Evolutionary conservation across 1,139 yeast species (phyloP), one percentile per base, ranked within the genome.

Genomic region (Protomyces pachydermus): DNA sequence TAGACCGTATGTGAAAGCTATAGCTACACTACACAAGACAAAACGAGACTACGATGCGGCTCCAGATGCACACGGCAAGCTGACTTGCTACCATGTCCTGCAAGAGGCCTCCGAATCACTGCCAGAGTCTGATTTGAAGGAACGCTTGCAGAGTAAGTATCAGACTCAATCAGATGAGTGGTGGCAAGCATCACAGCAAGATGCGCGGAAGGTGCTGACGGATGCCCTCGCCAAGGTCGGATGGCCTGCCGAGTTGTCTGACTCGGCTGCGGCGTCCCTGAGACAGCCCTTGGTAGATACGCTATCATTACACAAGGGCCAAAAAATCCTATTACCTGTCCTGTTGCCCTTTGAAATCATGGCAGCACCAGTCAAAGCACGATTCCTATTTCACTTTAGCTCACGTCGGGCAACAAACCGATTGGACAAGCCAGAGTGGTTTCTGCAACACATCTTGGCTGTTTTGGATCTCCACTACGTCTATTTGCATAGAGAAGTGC

Each of bases 361-460:
- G 37, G 76, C 87, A 0, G 78, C 80, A 52, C 86, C 87, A 8
- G 81, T 88, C 65, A 78, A 78, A 28, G 73, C 82, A 14, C 81
- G 93, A 65, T 88, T 91, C 72, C 79, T 82, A 54, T 91, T 81
- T 74, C 97, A 91, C 74, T 91, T 91, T 74, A 84, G 83, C 65
- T 71, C 76, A 0, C 78, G 79, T 25, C 79, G 78, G 56, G 86
- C 84, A 20, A 87, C 95, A 0, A 87, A 87, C 70, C 80, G 85
- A 65, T 74, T 85, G 45, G 87, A 88, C 25, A 50, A 68, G 70
- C 96, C 96, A 0, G 96, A 89, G 72, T 86, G 91, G 86, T 83
- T 86, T n/a, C 80, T 86, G 66, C 78, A 77, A 37, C 88, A 82
- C 70, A 73, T 83, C 23, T 79, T 81, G 65, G 79, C 80, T 18